A percentile compares a stretch with the other conserved stretches of the same genome.
These are phyloP conservation scores for Neurospora crassa DNA, from an alignment of 2,329 filamentous ascomycete species.

Conservation along the genomic window DNA sequence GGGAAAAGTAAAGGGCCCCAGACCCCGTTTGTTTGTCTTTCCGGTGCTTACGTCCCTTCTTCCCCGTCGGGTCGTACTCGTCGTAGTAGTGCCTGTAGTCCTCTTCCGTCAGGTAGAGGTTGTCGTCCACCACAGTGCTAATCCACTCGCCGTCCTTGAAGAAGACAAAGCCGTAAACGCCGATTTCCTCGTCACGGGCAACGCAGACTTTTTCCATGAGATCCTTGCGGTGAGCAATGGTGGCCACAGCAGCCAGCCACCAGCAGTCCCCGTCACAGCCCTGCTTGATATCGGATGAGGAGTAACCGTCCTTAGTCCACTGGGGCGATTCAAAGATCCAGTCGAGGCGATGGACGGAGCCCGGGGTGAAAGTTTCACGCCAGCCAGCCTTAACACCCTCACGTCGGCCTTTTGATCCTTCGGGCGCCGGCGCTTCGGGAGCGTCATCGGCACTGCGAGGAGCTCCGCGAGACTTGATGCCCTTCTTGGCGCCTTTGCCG, in stretches of 20 bases:
- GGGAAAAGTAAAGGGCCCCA: conserved; percentile 59
- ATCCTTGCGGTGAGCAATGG: conserved; percentile 54
- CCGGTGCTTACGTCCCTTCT: conserved; percentile 51
- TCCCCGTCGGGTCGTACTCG: conserved; percentile 30
- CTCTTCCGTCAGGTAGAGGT: conserved; percentile 45
- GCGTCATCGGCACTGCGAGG: background rate
- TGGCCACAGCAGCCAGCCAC: conserved; percentile 61
- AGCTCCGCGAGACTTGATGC: background rate
- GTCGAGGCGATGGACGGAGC: conserved; percentile 33
- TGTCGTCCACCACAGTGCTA: conserved; percentile 62
- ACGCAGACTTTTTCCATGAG: conserved; percentile 61
- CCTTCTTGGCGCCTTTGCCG: background rate
- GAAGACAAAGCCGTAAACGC: conserved; percentile 67
- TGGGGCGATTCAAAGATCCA: conserved; percentile 33
- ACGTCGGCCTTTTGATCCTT: background rate
- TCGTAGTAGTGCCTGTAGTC: conserved; percentile 38
- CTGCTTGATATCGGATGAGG: conserved; percentile 33
- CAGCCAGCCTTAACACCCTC: conserved; percentile 7
- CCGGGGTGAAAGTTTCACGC: conserved; percentile 20
- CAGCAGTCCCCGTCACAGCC: conserved; percentile 57
- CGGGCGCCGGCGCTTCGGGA: background rate
- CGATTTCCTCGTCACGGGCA: conserved; percentile 54
- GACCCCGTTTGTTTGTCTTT: conserved; percentile 58
- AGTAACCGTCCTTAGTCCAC: conserved; percentile 31
- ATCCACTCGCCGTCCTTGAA: conserved; percentile 64